A percentile compares a stretch with the other conserved stretches of the same genome.
Evolutionary conservation across 1,284 basidiomycete genomes (phyloP).

Genomic region (Thelephora terrestris): DNA sequence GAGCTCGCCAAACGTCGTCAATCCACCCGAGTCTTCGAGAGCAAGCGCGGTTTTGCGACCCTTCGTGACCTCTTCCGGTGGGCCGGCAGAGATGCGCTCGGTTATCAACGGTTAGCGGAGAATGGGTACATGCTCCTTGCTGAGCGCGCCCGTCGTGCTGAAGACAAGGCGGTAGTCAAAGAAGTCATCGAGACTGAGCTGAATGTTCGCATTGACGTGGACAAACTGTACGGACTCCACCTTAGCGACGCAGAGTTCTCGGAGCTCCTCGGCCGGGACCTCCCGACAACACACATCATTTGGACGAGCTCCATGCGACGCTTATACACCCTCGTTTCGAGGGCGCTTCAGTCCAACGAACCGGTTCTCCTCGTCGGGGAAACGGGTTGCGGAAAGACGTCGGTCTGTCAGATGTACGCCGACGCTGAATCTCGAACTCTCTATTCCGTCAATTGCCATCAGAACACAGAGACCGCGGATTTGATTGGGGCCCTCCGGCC

Average conservation of each 20-base stretch:
- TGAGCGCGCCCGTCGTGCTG: slow-evolving; percentile 76
- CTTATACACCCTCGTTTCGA: slow-evolving; percentile 76
- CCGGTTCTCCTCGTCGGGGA: slow-evolving; percentile 97
- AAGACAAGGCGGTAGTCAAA: slow-evolving; percentile 87
- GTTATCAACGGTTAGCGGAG: slow-evolving; percentile 89
- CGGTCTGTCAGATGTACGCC: slow-evolving; percentile 88
- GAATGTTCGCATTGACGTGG: slow-evolving; percentile 78
- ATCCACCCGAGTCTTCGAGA: slow-evolving; percentile 90
- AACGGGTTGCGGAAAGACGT: slow-evolving; percentile 97
- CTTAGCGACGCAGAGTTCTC: slow-evolving; percentile 32
- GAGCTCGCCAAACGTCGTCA: slow-evolving; percentile 93
- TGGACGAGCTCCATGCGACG: slow-evolving; percentile 95
- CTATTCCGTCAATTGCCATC: slow-evolving; percentile 88
- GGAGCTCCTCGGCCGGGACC: slow-evolving; percentile 45
- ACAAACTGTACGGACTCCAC: slow-evolving; percentile 56
- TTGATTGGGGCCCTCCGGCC: slow-evolving; percentile 92
- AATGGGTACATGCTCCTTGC: slow-evolving; percentile 98
- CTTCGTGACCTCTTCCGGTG: slow-evolving; percentile 96
- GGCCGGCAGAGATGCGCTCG: slow-evolving; percentile 84
- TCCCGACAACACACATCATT: slow-evolving; percentile 48
- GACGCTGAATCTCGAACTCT: slow-evolving; percentile 55
- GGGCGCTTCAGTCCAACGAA: slow-evolving; percentile 84
- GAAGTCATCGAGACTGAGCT: slow-evolving; percentile 88
- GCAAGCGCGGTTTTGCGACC: slow-evolving; percentile 94
- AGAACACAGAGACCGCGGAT: slow-evolving; percentile 99